Conservation (phyloP, 2,329 filamentous ascomycete species). For the Phialophora tarda region DNA sequence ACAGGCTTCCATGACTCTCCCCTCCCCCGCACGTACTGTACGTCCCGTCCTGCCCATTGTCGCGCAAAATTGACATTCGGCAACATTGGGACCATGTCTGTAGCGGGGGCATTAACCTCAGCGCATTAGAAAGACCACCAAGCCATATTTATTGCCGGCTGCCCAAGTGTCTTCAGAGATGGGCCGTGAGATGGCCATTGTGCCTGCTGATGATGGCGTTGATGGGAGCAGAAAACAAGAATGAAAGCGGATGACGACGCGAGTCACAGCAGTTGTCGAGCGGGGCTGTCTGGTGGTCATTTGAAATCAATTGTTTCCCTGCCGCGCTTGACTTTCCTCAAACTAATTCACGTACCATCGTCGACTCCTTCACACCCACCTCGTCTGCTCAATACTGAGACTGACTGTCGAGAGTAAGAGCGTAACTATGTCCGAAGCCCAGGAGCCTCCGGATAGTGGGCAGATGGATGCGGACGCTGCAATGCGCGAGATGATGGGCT, state of each 20-base stretch:
- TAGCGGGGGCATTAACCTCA: neutral
- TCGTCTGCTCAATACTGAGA: neutral
- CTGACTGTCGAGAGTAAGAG: neutral
- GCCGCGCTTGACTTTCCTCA: neutral
- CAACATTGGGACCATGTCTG: neutral
- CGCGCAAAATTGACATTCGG: neutral
- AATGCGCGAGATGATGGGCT: conserved; percentile 38
- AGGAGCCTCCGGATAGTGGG: conserved; percentile 9
- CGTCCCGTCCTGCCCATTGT: neutral
- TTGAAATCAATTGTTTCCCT: neutral
- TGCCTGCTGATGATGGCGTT: neutral
- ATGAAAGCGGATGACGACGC: neutral
- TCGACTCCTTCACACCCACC: neutral
- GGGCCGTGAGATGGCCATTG: neutral
- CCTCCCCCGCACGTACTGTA: neutral
- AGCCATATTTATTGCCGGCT: neutral
- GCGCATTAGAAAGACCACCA: neutral
- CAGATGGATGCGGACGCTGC: conserved; percentile 26
- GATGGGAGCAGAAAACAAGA: neutral
- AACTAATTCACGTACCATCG: neutral
- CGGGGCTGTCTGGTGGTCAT: neutral
- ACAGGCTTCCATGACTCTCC: neutral
- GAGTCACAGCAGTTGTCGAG: neutral
- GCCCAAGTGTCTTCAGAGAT: neutral
- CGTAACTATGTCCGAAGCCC: conserved; percentile 16